Evolutionary conservation across 2,329 filamentous ascomycete genomes (phyloP).

Genomic region (Ceratocystis variospora): DNA sequence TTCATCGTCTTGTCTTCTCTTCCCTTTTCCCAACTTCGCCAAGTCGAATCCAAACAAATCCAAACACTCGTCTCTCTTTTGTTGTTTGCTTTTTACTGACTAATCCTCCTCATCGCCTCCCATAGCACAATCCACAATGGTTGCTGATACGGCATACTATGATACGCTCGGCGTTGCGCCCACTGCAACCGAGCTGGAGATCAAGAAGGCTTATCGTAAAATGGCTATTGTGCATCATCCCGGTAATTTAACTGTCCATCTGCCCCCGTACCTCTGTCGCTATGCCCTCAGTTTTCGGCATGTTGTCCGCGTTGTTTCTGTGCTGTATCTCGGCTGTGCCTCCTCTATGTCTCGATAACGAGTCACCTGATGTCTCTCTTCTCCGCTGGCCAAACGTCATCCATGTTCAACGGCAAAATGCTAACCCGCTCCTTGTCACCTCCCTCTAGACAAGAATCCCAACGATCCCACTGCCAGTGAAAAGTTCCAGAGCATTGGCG

Average conservation of each 20-base stretch:
- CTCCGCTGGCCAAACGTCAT: background rate
- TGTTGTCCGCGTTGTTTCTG: background rate
- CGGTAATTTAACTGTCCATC: conserved; percentile 36
- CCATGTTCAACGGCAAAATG: background rate
- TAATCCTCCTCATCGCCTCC: background rate
- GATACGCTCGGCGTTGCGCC: conserved; percentile 74
- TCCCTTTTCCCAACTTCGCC: background rate
- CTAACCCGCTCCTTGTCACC: conserved; percentile 8
- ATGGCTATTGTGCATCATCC: conserved; percentile 88
- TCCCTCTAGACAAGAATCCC: conserved; percentile 74
- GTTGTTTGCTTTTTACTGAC: background rate
- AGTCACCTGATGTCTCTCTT: background rate
- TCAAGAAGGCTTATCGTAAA: conserved; percentile 94
- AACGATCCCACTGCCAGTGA: conserved; percentile 86
- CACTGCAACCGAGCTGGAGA: conserved; percentile 77
- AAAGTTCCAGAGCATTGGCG: conserved; percentile 79
- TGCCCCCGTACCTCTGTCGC: background rate
- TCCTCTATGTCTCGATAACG: background rate
- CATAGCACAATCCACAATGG: conserved; percentile 41
- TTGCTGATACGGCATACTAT: conserved; percentile 79
- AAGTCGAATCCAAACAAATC: too few species aligned
- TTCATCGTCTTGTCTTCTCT: background rate
- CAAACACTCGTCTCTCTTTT: conserved; percentile 1
- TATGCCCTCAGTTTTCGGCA: background rate
- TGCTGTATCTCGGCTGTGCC: background rate